Percentiles rank a stretch among this genome's conserved stretches.
Conservation (phyloP, 306 rosid genomes). For the Ziziphus jujuba region DNA sequence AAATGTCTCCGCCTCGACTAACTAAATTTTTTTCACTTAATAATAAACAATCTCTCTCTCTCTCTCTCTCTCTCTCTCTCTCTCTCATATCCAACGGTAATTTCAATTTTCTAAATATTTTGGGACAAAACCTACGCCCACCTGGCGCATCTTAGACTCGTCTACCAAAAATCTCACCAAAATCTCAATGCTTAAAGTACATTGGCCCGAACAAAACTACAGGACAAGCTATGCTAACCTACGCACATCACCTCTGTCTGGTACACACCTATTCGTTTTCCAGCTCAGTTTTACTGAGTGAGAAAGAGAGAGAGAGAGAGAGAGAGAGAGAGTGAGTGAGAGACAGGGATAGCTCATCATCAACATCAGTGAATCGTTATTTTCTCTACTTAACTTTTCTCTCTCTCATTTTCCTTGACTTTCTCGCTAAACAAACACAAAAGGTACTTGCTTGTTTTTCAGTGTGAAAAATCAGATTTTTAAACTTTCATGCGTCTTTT, state of each 20-base stretch:
- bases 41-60: slow-evolving; percentile 1
- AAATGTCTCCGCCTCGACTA: background rate
- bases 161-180: background rate
- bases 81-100: background rate
- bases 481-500: background rate
- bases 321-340: slow-evolving; percentile 10
- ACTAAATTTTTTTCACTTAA: background rate
- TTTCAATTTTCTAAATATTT: slow-evolving; percentile 16
- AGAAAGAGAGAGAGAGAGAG: slow-evolving; percentile 12
- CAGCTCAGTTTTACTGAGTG: slow-evolving; percentile 26
- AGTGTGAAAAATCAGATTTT: background rate
- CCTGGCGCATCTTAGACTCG: slow-evolving; percentile 4
- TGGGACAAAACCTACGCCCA: background rate
- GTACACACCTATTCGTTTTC: background rate
- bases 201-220: too few species aligned
- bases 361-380: background rate
- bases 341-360: slow-evolving; percentile 4
- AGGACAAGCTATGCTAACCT: slow-evolving; percentile 18
- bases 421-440: slow-evolving; percentile 33
- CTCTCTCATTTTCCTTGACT: slow-evolving; percentile 21
- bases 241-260: slow-evolving; percentile 18
- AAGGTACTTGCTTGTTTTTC: slow-evolving; percentile 3
- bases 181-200: background rate
- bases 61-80: slow-evolving; percentile 6
- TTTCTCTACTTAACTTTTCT: slow-evolving; percentile 2